Evolutionary conservation across 75 land plant genomes (phyloP), one percentile per base, ranked within the genome.

Genomic region (Cryptomeria japonica): DNA sequence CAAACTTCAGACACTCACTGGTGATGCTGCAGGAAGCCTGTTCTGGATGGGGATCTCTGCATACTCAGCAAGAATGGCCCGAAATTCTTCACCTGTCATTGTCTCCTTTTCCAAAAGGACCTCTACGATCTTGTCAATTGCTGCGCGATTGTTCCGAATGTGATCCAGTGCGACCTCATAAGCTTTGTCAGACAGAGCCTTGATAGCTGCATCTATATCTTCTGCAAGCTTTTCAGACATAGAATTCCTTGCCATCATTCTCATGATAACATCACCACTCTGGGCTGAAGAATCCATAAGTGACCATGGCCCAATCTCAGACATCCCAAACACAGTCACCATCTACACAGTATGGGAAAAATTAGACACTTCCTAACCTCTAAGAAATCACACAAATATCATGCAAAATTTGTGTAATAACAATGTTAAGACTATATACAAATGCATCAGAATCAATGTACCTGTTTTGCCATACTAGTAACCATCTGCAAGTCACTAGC

Each of bases 211-310:
- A 87, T 98, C 99, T 37, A 97, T 98, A 82, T 98, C 99, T 88
- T 96, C 97, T 0, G 99, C 99, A 49, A 98, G 93, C 88, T 93
- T 98, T 89, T 98, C 99, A 19, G 99, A 98, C 99, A 98, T 98
- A 25, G 99, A 97, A 86, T 98, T 98, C 84, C 99, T 90, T 5
- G 99, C 99, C 99, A 98, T 98, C 99, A 98, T 98, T 89, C 99
- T 90, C 99, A 98, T 97, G 91, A 98, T 97, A 3, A 98, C 96
- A 91, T 98, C 99, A n/a, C 88, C 96, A 64, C 99, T 92, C 80
- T 98, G 99, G n/a, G 92, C 90, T 41, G 95, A 90, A 16, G 95
- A 68, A 82, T 98, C 99, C 99, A 98, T 96, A 12, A 98, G 92
- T 15, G 99, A 96, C 99, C 99, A 98, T 44, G 99, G 99, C 3